Conservation (phyloP, 2,329 filamentous ascomycete species). For the Nothomitra cinnamomea region DNA sequence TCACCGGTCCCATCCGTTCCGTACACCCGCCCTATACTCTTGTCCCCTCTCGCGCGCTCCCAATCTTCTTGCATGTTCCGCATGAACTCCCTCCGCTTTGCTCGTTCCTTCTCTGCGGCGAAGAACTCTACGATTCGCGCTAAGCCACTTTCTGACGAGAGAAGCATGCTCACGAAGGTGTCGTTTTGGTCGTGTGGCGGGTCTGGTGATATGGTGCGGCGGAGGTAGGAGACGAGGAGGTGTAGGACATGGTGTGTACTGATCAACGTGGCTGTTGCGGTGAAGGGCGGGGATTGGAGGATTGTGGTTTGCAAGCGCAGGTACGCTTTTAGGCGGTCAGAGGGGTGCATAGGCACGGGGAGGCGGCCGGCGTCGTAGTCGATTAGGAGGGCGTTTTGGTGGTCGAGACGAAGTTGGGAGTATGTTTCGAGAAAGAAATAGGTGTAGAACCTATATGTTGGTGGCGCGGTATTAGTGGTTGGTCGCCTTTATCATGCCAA, state of each 20-base stretch:
- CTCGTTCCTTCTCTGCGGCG: conserved; percentile 12
- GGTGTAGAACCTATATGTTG: conserved; percentile 21
- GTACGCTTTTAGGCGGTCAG: conserved; percentile 21
- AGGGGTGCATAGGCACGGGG: conserved; percentile 20
- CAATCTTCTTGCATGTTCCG: conserved; percentile 15
- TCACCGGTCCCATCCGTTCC: conserved; percentile 4
- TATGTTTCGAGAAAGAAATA: conserved; percentile 26
- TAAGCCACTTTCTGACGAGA: conserved; percentile 12
- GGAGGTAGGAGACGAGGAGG: conserved; percentile 23
- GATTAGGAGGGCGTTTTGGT: conserved; percentile 21
- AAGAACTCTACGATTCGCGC: conserved; percentile 15
- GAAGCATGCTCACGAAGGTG: conserved; percentile 13
- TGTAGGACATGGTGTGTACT: conserved; percentile 26
- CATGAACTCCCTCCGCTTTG: conserved; percentile 14
- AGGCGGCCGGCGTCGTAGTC: conserved; percentile 23
- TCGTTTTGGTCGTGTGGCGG: conserved; percentile 16
- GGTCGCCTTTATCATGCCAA: too few relatives aligned
- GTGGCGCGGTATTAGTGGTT: neutral
- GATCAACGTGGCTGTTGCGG: conserved; percentile 22
- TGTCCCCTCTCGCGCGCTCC: conserved; percentile 10
- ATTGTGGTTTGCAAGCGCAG: conserved; percentile 21
- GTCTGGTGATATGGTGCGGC: conserved; percentile 21
- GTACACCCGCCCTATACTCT: conserved; percentile 5
- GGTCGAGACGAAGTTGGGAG: conserved; percentile 20
- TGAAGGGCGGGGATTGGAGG: conserved; percentile 24